Evolutionary conservation across 2,329 filamentous ascomycete genomes (phyloP).

Genomic region (Paramyrothecium roridum): DNA sequence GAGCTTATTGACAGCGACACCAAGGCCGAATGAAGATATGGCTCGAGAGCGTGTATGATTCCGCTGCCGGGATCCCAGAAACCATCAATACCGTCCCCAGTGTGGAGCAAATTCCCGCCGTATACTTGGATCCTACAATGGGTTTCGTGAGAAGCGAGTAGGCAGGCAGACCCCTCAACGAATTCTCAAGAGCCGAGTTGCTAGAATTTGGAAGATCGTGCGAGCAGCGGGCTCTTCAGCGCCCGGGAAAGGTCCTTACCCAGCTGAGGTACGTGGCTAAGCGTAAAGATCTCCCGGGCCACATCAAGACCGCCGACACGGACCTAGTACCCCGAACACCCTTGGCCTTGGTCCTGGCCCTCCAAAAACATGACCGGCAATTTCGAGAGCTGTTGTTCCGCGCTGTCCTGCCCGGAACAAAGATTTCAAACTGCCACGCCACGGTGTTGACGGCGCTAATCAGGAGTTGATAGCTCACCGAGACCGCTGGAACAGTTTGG

Average conservation of each 20-base stretch:
- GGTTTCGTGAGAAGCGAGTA: slow-evolving; percentile 20
- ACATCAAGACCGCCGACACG: slow-evolving; percentile 29
- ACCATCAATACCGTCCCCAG: slow-evolving; percentile 32
- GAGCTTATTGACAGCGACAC: slow-evolving; percentile 26
- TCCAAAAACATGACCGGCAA: slow-evolving; percentile 25
- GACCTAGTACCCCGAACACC: slow-evolving; percentile 39
- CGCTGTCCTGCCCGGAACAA: slow-evolving; percentile 43
- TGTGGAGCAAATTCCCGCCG: slow-evolving; percentile 39
- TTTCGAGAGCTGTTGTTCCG: slow-evolving; percentile 50
- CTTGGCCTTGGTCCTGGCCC: slow-evolving; percentile 35
- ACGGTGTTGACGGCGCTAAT: slow-evolving; percentile 44
- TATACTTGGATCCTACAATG: slow-evolving; percentile 47
- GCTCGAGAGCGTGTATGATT: slow-evolving; percentile 50
- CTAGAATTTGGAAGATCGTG: slow-evolving; percentile 51
- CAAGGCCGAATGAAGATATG: slow-evolving; percentile 37
- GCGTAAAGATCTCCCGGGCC: slow-evolving; percentile 36
- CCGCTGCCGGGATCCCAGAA: slow-evolving; percentile 36
- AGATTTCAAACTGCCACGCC: slow-evolving; percentile 38
- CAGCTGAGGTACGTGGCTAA: slow-evolving; percentile 39
- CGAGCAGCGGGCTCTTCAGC: slow-evolving; percentile 41
- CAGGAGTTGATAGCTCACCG: slow-evolving; percentile 37
- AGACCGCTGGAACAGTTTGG: slow-evolving; percentile 42
- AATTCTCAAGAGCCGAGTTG: slow-evolving; percentile 42
- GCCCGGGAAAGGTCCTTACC: slow-evolving; percentile 44
- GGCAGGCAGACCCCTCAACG: slow-evolving; percentile 18